These are phyloP conservation scores for Stereocaulon alpinum DNA, from an alignment of 495 filamentous ascomycete species.

Conservation along the genomic window DNA sequence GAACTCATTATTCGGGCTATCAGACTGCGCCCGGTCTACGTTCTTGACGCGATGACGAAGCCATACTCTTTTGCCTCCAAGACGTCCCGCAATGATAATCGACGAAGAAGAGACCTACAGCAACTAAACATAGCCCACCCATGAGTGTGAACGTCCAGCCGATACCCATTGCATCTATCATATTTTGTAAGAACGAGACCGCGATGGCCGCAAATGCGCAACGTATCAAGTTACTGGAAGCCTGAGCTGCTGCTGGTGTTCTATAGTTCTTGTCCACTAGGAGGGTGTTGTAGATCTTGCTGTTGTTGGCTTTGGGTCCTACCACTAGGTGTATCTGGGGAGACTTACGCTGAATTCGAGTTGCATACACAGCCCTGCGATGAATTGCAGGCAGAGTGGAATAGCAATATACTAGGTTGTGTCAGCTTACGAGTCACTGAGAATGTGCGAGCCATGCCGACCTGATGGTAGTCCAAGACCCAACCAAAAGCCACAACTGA, in stretches of 20 bases:
- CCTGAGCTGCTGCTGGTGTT: constrained; percentile 21
- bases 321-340: background rate
- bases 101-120: constrained; percentile 16
- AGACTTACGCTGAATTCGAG: constrained; percentile 23
- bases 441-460: background rate
- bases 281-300: constrained; percentile 24
- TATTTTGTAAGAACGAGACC: constrained; percentile 19
- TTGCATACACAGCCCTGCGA: constrained; percentile 23
- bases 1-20: too few relatives aligned
- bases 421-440: background rate
- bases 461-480: constrained; percentile 16
- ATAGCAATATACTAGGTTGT: constrained; percentile 20
- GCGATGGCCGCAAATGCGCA: constrained; percentile 22
- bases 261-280: constrained; percentile 21
- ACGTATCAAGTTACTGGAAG: constrained; percentile 23
- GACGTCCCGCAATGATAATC: constrained; percentile 17
- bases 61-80: constrained; percentile 13
- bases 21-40: background rate
- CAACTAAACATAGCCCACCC: constrained; percentile 18
- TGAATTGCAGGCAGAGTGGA: constrained; percentile 22
- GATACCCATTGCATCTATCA: constrained; percentile 19
- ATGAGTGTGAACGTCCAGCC: constrained; percentile 26
- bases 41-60: background rate
- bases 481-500: constrained; percentile 36
- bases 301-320: background rate